These are phyloP conservation scores for Dalechampia spathulata DNA, from an alignment of 441 rosid genomes.

Conservation along the genomic window DNA sequence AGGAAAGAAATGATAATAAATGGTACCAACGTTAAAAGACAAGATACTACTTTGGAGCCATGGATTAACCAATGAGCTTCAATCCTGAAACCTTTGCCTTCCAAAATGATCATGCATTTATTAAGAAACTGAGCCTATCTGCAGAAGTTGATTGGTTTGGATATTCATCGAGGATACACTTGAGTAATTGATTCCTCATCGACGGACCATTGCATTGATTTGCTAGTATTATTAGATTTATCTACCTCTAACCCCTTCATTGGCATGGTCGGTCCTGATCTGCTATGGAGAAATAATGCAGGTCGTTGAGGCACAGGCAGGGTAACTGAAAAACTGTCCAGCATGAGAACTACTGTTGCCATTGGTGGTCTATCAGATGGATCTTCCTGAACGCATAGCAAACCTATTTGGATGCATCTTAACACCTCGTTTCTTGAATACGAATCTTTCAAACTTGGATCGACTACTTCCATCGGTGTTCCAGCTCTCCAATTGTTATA, in stretches of 20 bases:
- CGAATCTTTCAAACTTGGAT: conserved; percentile 21
- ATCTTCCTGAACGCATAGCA: conserved; percentile 45
- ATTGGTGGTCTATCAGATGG: conserved; percentile 33
- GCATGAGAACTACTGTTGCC: conserved; percentile 25
- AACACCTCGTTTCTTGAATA: conserved; percentile 17
- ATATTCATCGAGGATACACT: conserved; percentile 23
- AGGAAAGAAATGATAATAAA: too few species aligned
- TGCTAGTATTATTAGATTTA: conserved; percentile 25
- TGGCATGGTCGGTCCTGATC: conserved; percentile 4
- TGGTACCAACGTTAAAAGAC: too few species aligned
- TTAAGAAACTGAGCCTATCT: too few species aligned
- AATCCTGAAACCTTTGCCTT: too few species aligned
- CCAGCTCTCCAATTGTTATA: conserved; percentile 35
- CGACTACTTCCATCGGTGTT: conserved; percentile 21
- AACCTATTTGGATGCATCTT: conserved; percentile 35
- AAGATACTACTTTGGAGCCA: too few species aligned
- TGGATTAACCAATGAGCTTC: too few species aligned
- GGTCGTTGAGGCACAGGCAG: conserved; percentile 23
- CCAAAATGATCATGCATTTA: too few species aligned
- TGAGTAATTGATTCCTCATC: conserved; percentile 32
- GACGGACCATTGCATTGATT: conserved; percentile 22
- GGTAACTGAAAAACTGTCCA: conserved; percentile 18
- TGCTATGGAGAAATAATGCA: conserved; percentile 11
- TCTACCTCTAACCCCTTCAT: conserved; percentile 16
- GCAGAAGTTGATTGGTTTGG: not conserved